Evolutionary conservation across 1,284 basidiomycete genomes (phyloP).

Genomic region (Pseudozyma sp.): DNA sequence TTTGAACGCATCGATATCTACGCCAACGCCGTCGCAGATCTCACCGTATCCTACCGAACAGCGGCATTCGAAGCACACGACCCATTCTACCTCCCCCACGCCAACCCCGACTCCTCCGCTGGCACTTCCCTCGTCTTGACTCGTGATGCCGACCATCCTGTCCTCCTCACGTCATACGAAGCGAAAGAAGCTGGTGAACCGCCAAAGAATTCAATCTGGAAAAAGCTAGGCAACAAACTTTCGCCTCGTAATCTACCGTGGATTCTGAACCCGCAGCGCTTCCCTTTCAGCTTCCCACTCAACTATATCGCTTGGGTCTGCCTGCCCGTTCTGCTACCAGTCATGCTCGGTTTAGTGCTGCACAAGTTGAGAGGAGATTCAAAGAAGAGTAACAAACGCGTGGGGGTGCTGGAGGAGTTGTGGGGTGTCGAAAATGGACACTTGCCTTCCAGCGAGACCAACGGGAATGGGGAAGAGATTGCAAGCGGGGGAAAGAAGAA

Average conservation of each 20-base stretch:
- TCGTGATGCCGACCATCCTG: slow-evolving; percentile 27
- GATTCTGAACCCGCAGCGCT: slow-evolving; percentile 52
- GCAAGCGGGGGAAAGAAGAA: slow-evolving; percentile 1
- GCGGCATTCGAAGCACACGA: slow-evolving; percentile 50
- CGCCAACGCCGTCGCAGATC: slow-evolving; percentile 76
- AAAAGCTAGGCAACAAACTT: background rate
- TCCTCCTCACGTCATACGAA: slow-evolving; percentile 17
- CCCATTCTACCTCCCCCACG: slow-evolving; percentile 26
- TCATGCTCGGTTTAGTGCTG: slow-evolving; percentile 47
- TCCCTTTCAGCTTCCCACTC: slow-evolving; percentile 52
- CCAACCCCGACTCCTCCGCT: background rate
- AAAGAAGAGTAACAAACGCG: slow-evolving; percentile 19
- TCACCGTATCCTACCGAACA: slow-evolving; percentile 61
- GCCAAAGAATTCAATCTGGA: background rate
- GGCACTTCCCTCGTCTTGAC: slow-evolving; percentile 11
- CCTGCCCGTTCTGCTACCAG: slow-evolving; percentile 50
- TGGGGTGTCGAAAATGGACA: slow-evolving; percentile 43
- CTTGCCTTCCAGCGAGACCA: background rate
- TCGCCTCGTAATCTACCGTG: slow-evolving; percentile 40
- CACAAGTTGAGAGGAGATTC: slow-evolving; percentile 26
- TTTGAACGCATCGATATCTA: slow-evolving; percentile 83
- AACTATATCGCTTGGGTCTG: slow-evolving; percentile 51
- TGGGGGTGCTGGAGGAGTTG: slow-evolving; percentile 25
- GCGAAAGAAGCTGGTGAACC: background rate
- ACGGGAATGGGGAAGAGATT: background rate